Conservation (phyloP, 345 rosid species). For the Lagerstroemia speciosa region DNA sequence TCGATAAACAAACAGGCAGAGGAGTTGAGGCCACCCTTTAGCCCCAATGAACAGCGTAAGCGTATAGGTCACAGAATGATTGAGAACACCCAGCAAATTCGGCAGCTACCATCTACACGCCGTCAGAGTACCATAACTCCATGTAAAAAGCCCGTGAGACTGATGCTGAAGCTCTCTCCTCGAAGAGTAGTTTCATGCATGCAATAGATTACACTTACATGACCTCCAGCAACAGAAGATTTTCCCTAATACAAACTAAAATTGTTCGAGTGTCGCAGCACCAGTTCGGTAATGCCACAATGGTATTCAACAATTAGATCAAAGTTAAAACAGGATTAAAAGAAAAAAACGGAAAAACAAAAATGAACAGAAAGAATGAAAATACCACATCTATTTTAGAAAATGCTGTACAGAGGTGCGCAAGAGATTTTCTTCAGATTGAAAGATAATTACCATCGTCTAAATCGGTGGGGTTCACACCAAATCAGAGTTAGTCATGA, state of each 20-base stretch:
- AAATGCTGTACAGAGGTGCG: slow-evolving; percentile 7
- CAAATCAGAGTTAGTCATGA: slow-evolving; percentile 18
- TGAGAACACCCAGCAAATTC: too few species aligned
- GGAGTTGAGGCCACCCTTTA: too few species aligned
- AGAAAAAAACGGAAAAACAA: not conserved
- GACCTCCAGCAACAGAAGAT: not conserved
- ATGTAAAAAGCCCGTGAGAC: not conserved
- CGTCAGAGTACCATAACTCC: too few species aligned
- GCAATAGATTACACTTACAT: slow-evolving; percentile 54
- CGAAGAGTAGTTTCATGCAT: slow-evolving; percentile 17
- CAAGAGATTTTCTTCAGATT: not conserved
- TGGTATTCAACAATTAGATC: slow-evolving; percentile 23
- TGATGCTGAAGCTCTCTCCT: slow-evolving; percentile 14
- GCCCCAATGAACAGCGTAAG: too few species aligned
- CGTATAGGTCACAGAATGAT: too few species aligned
- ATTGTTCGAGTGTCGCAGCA: slow-evolving; percentile 5
- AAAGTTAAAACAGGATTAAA: not conserved
- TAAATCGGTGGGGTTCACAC: slow-evolving; percentile 6
- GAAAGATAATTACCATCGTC: not conserved
- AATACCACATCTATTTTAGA: not conserved
- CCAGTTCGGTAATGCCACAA: slow-evolving; percentile 23
- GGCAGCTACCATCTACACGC: too few species aligned
- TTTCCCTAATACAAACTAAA: slow-evolving; percentile 5
- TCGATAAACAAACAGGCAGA: too few species aligned
- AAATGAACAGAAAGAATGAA: slow-evolving; percentile 3